Evolutionary conservation across 2,329 filamentous ascomycete species (phyloP), one percentile per base, ranked within the genome.

Genomic region (Chrysoporthe puriensis): DNA sequence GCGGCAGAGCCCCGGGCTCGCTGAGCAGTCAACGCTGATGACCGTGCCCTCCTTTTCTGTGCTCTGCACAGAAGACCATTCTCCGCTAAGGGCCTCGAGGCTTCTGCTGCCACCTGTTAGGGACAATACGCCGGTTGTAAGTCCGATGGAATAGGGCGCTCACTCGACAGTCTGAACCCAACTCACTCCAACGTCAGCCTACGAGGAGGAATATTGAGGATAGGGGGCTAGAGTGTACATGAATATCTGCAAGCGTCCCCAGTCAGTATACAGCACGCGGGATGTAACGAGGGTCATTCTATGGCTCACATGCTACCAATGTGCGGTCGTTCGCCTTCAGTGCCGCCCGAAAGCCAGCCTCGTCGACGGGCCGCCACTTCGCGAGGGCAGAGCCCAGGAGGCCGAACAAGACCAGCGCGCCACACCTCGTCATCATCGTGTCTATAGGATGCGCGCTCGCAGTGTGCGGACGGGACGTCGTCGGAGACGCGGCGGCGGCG

Each of bases 11-110:
- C 40, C 63, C 14, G 44, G 60, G 8, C 59, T 44, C 1, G 34
- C 50, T 26, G 68, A 64, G 59, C 70, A 71, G 65, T 71, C 67
- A n/a, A 71, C 50, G 57, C 66, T 68, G n/a, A 69, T 59, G 1
- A 70, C 56, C 13, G 32, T 21, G 48, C 42, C 43, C 26, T 66
- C 42, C 18, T 69, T n/a, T 44, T 52, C 40, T 48, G 57, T 32
- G 8, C 21, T 34, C 60, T 70, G 43, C 5, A 69, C 58, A 21
- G 64, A 44, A 16, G 40, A 44, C 64, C 66, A 63, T 59, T 72
- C 69, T 57, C 44, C n/a, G 16, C 62, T 58, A 9, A 64, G 40
- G 26, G 14, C 14, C 42, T 9, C 9, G 18, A 50, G 52, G 9
- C 14, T 60, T 36, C 63, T 54, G 43, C 62, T 64, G 40, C 46